These are phyloP conservation scores for Penicillium sp. DNA, from an alignment of 2,329 filamentous ascomycete genomes.

Conservation along the genomic window DNA sequence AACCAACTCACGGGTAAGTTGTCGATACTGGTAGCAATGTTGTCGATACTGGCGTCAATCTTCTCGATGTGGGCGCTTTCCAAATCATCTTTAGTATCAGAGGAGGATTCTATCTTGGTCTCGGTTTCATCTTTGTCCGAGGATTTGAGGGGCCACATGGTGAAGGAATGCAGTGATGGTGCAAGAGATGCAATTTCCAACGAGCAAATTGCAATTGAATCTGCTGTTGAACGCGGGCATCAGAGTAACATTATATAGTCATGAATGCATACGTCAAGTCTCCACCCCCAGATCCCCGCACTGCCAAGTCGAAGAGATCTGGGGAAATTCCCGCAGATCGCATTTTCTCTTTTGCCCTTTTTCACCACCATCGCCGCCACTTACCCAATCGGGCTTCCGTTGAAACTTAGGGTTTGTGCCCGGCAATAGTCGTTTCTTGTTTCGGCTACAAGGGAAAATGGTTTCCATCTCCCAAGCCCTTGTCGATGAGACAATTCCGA, in stretches of 20 bases:
- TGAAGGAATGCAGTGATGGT: not conserved
- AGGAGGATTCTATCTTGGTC: not conserved
- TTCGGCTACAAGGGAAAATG: not conserved
- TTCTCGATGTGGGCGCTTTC: not conserved
- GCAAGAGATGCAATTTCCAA: not conserved
- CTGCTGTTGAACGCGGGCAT: not conserved
- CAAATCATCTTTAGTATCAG: slow-evolving; percentile 13
- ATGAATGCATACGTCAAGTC: not conserved
- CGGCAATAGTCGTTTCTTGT: not conserved
- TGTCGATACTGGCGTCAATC: slow-evolving; percentile 17
- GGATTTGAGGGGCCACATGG: slow-evolving; percentile 2
- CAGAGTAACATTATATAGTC: not conserved
- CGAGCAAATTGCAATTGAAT: not conserved
- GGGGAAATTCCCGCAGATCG: slow-evolving; percentile 9
- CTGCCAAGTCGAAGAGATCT: not conserved
- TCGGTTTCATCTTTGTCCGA: not conserved
- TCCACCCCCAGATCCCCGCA: slow-evolving; percentile 4
- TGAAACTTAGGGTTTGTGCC: not conserved
- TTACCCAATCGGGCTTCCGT: not conserved
- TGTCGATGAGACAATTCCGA: not conserved
- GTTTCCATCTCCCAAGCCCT: not conserved
- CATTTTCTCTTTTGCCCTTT: not conserved
- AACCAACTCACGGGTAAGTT: slow-evolving; percentile 41
- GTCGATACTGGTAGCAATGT: slow-evolving; percentile 38
- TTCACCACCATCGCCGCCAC: not conserved